Evolutionary conservation across 129 eudicot genomes (phyloP).

Genomic region (Pulicaria dysenterica): DNA sequence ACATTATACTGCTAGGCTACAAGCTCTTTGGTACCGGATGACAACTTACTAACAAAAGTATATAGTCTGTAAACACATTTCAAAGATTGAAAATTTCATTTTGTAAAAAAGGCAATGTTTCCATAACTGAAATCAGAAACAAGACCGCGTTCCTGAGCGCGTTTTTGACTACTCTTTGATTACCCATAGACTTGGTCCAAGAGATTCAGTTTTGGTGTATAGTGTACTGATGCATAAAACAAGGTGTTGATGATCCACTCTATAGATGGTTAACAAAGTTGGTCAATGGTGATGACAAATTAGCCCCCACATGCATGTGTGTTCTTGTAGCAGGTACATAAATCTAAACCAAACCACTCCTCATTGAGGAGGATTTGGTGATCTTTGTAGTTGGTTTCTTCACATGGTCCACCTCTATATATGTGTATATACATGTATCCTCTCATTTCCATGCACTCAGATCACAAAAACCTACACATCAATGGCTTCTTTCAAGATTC

Average conservation of each 20-base stretch:
- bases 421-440: neutral
- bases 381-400: slow-evolving; percentile 49
- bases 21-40: too few relatives aligned
- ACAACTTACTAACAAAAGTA: neutral
- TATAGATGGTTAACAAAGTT: slow-evolving; percentile 14
- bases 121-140: slow-evolving; percentile 1
- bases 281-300: slow-evolving; percentile 44
- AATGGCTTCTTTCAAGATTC: slow-evolving; percentile 59
- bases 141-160: slow-evolving; percentile 1
- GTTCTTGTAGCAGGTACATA: slow-evolving; percentile 66
- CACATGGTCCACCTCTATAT: slow-evolving; percentile 32
- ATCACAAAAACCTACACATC: slow-evolving; percentile 21
- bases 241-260: slow-evolving; percentile 16
- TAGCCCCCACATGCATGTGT: slow-evolving; percentile 29
- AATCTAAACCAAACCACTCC: slow-evolving; percentile 50
- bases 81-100: slow-evolving; percentile 1
- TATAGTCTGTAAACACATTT: slow-evolving; percentile 2
- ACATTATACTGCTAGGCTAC: too few relatives aligned
- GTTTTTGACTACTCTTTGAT: slow-evolving; percentile 3
- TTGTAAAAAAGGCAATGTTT: neutral
- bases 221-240: slow-evolving; percentile 22
- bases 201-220: slow-evolving; percentile 23
- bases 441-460: slow-evolving; percentile 22
- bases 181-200: slow-evolving; percentile 33
- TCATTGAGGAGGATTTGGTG: slow-evolving; percentile 50